Base-by-base conservation (phyloP, 2,329 filamentous ascomycete species). In the Endocalyx cinctus region DNA sequence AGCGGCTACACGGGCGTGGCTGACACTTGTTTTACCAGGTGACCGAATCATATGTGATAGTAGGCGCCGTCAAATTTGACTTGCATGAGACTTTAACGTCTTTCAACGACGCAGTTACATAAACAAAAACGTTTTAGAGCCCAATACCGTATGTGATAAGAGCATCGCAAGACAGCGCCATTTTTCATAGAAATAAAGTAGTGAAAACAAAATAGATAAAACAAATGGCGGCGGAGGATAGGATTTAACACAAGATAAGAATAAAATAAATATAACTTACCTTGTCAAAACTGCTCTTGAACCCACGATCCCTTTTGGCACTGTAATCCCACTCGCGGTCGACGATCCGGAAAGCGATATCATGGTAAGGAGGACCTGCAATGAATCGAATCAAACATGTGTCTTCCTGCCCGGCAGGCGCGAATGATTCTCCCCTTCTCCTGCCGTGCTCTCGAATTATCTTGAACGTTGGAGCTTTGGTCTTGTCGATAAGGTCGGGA, bases 301-400 rank as follows among this genome's bases (percentile, higher is more conserved):
- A 98, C 1, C 92, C 94, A 39, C 92, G 77, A 51, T 98, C 92
- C 50, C 83, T 78, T 65, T 96, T 97, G 3, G 90, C 87, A 58
- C 87, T 95, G 58, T 96, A 98, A 61, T 98, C 92, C 92, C 92
- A 98, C 63, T 98, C 92, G 45, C 92, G 90, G 62, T 98, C 92
- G 25, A 98, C 89, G 47, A 98, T 96, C 25, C 90, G 79, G 56
- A 98, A 98, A 7, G 90, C 92, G 54, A 98, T 83, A 54, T 98
- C 92, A 60, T 96, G 87, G 57, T 98, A 98, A 5, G 92, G 92
- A 4, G 90, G 85, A 0, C 94, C 92, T 16, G 90, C 87, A 55
- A 95, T 85, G 65, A 98, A 98, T 16, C 89, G 81, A 50, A 98
- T 95, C 41, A 98, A 69, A 60, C 92, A 98, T 1, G 90, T 98